These are phyloP conservation scores for Xenoacremonium recifei DNA, from an alignment of 2,329 filamentous ascomycete species.

Conservation along the genomic window DNA sequence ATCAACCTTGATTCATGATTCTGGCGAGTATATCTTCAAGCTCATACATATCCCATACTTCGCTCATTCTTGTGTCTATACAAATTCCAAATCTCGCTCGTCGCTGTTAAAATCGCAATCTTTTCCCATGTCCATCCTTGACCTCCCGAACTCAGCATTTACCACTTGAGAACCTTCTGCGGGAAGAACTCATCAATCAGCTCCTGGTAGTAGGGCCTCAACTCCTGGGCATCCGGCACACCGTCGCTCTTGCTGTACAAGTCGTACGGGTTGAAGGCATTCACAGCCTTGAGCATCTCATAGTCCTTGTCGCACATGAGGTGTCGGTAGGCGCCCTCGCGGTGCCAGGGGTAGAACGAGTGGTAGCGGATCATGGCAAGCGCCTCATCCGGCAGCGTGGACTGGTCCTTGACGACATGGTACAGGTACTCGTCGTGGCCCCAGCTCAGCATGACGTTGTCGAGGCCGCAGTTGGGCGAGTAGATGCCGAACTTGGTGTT, in stretches of 20 bases:
- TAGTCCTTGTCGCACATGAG: slow-evolving; percentile 83
- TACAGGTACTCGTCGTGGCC: slow-evolving; percentile 89
- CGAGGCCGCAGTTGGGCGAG: slow-evolving; percentile 72
- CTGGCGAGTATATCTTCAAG: no score
- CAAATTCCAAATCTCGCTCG: no score
- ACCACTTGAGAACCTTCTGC: slow-evolving; percentile 38
- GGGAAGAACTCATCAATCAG: slow-evolving; percentile 45
- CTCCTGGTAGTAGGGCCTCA: slow-evolving; percentile 59
- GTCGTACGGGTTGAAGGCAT: slow-evolving; percentile 89
- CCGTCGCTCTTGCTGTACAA: slow-evolving; percentile 89
- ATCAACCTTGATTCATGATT: no score
- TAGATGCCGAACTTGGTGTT: slow-evolving; percentile 79
- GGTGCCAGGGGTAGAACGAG: slow-evolving; percentile 91
- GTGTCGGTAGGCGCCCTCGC: slow-evolving; percentile 73
- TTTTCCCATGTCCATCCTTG: no score
- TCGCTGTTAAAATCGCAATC: no score
- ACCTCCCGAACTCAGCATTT: no score
- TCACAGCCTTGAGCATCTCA: slow-evolving; percentile 76
- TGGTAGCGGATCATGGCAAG: slow-evolving; percentile 94
- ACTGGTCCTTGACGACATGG: slow-evolving; percentile 81
- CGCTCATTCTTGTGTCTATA: no score
- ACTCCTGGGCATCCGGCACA: slow-evolving; percentile 69
- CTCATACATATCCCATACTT: no score
- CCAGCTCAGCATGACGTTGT: slow-evolving; percentile 89
- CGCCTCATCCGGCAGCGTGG: slow-evolving; percentile 73